phyloP scores from a whole-genome alignment of 2,329 filamentous ascomycete genomes.

The Septoria linicola region DNA sequence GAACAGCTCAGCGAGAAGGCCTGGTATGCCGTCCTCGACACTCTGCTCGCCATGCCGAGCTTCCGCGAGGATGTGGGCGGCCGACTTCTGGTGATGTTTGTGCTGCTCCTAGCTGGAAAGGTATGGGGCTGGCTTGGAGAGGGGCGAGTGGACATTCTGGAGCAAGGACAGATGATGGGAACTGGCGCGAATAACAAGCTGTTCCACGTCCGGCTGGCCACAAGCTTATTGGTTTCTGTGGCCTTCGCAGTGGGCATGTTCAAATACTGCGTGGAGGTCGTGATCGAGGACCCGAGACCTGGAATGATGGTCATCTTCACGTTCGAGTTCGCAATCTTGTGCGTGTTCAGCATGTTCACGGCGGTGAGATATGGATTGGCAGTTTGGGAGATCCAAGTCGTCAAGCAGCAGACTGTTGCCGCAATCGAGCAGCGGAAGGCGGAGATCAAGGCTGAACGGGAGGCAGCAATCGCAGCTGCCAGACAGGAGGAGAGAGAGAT shows the following conservation, averaged over 20 bases:
- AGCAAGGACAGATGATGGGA: constrained; percentile 70
- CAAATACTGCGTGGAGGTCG: constrained; percentile 74
- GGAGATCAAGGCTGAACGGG: constrained; percentile 59
- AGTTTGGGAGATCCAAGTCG: constrained; percentile 72
- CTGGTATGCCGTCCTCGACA: constrained; percentile 98
- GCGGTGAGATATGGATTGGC: constrained; percentile 75
- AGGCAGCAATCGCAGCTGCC: constrained; percentile 45
- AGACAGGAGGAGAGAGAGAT: constrained; percentile 30
- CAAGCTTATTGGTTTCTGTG: constrained; percentile 76
- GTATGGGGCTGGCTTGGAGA: constrained; percentile 99
- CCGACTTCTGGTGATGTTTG: constrained; percentile 96
- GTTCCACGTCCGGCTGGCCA: constrained; percentile 79
- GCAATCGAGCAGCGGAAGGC: constrained; percentile 66
- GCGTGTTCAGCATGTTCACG: constrained; percentile 77
- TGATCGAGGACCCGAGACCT: constrained; percentile 82
- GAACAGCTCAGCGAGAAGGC: constrained; percentile 97
- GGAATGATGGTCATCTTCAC: constrained; percentile 99
- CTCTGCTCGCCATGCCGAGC: constrained; percentile 95
- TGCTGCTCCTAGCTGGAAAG: constrained; percentile 85
- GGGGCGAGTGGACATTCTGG: constrained; percentile 86
- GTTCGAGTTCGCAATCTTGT: constrained; percentile 90
- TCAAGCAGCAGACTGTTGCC: constrained; percentile 69
- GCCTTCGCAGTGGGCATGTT: constrained; percentile 78
- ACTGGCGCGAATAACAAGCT: constrained; percentile 75
- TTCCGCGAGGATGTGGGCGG: constrained; percentile 93